Base-by-base conservation (phyloP, 495 filamentous ascomycete genomes). In the Margaritispora aquatica region DNA sequence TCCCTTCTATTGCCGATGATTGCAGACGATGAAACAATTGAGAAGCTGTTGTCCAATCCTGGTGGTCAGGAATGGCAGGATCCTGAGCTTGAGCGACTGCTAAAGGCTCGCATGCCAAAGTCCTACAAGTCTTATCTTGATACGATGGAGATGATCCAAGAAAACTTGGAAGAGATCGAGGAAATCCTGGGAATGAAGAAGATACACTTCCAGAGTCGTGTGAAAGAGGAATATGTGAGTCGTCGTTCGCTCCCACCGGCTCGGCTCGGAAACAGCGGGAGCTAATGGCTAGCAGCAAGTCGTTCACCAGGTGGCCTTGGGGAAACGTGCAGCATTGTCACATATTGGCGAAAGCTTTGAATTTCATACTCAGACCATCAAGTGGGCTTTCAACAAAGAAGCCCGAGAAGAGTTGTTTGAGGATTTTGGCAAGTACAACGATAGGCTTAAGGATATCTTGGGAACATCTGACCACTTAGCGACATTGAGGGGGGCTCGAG, bases 1-100 rank as follows among this genome's bases (percentile, higher is more conserved):
- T 56, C 63, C 34, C 54, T 69, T 21, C 60, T 72, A 2, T 51
- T 68, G 26, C 69, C 65, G 11, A 21, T 71, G n/a, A 59, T 72
- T 27, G 63, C 54, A 2, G 65, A 68, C 26, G 69, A 72, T 17
- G 61, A 66, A 9, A 51, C 51, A 23, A 20, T 63, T 2, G 8
- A 54, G 20, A 27, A 26, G 29, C 27, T 63, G n/a, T 34, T 63
- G 4, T 21, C 29, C 9, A 10, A 49, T 10, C 49, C 60, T 13
- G 55, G 50, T 0, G 60, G 60, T 7, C 36, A 41, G 2, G 54
- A 27, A 21, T 63, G 60, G 60, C 31, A 48, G 13, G 60, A 63
- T 21, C 60, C 60, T 17, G 36, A 34, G 20, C 31, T 63, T 23
- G 56, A 63, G 41, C 21, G 1, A 5, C 15, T 41, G 17, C 31